Base-by-base conservation (phyloP, 2,329 filamentous ascomycete genomes). In the Fusarium armeniacum region DNA sequence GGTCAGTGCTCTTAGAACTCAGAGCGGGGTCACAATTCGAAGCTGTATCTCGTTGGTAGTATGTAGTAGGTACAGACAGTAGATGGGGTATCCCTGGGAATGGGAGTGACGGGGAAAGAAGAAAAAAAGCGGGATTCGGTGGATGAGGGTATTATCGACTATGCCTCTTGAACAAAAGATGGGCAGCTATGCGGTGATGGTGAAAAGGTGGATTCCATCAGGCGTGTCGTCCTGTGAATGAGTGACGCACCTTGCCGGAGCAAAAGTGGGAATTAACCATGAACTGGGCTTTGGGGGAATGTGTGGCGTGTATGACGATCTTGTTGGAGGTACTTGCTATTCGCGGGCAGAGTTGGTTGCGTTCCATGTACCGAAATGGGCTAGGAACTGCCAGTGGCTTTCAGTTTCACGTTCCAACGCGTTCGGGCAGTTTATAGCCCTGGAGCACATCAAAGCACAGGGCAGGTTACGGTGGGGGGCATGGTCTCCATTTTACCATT, bases 251-350 rank as follows among this genome's bases (percentile, higher is more conserved):
- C 47, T 65, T 41, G 40, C 53, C 30, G 44, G 58, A 70, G 71
- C 71, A 75, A 74, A 75, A 75, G 73, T 73, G 71, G 73, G 71
- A 67, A 75, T 57, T 32, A 63, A 47, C 36, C 24, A 32, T 22
- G 18, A 18, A 13, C 16, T 28, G 43, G 58, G 67, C 61, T 44
- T 70, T 41, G 36, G 64, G 68, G 68, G 69, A 69, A 69, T 71
- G 65, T 70, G 65, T 71, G 69, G 69, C 69, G 69, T 71, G 71
- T 71, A 75, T 75, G 73, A 75, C 71, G 73, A 69, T 66, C 49
- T 40, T 65, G 59, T 33, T 36, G 28, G 32, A 22, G 54, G 40
- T 71, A 70, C 67, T 58, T 71, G 11, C 4, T 22, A 2, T 10
- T 46, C 51, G 33, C 28, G 8, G 12, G 10, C 10, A 30, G 3